Percentiles rank a stretch among this genome's conserved stretches.
Conservation (phyloP, 768 basidiomycete species). For the Rhodotorula paludigena region DNA sequence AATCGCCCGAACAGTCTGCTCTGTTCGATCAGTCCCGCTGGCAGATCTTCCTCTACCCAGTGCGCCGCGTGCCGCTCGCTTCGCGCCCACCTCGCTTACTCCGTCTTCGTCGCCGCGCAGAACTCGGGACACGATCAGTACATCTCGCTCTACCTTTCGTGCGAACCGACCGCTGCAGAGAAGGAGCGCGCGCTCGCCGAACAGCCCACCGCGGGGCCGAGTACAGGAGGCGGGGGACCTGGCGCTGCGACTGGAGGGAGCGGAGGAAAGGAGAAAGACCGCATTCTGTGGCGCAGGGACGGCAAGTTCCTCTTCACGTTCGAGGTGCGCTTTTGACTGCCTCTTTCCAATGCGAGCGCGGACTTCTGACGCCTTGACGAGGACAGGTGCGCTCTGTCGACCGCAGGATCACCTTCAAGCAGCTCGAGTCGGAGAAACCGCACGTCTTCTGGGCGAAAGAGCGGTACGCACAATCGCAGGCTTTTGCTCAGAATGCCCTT, state of each 20-base stretch:
- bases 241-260: background rate
- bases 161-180: constrained; percentile 48
- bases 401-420: constrained; percentile 25
- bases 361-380: background rate
- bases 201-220: background rate
- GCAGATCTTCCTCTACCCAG: constrained; percentile 50
- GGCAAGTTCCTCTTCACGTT: constrained; percentile 38
- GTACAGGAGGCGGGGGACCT: no score
- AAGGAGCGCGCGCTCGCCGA: constrained; percentile 33
- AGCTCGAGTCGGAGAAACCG: constrained; percentile 47
- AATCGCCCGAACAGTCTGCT: constrained; percentile 3
- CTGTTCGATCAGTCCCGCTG: constrained; percentile 46
- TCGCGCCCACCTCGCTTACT: background rate
- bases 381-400: constrained; percentile 15
- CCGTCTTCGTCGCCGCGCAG: background rate
- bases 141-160: constrained; percentile 41
- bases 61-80: constrained; percentile 7
- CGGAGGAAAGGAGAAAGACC: constrained; percentile 24
- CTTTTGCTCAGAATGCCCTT: no score
- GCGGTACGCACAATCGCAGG: no score
- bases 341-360: no score
- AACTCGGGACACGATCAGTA: constrained; percentile 37
- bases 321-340: constrained; percentile 18
- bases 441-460: constrained; percentile 25
- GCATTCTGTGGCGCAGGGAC: constrained; percentile 30